phyloP scores from a whole-genome alignment of 192 early-diverging fungal genomes.

The Coemansia sp. region DNA sequence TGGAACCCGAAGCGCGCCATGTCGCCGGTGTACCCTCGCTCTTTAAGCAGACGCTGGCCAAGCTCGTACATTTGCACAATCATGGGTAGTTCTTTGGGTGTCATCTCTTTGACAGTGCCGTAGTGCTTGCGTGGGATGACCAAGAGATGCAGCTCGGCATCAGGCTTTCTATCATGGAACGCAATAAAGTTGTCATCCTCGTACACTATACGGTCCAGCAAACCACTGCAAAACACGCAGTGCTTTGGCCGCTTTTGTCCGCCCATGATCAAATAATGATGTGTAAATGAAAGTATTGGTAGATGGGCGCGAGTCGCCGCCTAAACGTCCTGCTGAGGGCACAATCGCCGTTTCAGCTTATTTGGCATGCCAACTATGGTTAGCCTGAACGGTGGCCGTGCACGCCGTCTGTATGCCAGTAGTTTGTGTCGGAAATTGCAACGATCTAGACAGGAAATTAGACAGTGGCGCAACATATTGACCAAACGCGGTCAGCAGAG shows the following conservation, averaged over 20 bases:
- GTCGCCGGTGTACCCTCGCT: conserved; percentile 26
- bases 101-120: conserved; percentile 43
- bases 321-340: not conserved
- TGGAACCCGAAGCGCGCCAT: conserved; percentile 47
- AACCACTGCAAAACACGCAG: conserved; percentile 41
- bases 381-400: no score
- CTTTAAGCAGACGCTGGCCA: conserved; percentile 25
- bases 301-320: not conserved
- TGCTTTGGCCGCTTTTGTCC: conserved; percentile 32
- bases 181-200: conserved; percentile 33
- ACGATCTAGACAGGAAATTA: not conserved
- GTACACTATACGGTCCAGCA: conserved; percentile 34
- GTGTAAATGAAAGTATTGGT: not conserved
- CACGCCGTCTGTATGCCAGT: no score
- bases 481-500: not conserved
- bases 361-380: no score
- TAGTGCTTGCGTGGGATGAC: conserved; percentile 41
- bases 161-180: conserved; percentile 49
- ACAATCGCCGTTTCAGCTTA: not conserved
- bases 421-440: not conserved
- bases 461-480: not conserved
- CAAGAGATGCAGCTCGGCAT: conserved; percentile 38
- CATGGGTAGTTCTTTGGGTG: conserved; percentile 20
- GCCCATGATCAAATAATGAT: conserved; percentile 19
- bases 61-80: conserved; percentile 36